Base-by-base conservation (phyloP, 1,139 yeast genomes). In the Yamadazyma oceani region DNA sequence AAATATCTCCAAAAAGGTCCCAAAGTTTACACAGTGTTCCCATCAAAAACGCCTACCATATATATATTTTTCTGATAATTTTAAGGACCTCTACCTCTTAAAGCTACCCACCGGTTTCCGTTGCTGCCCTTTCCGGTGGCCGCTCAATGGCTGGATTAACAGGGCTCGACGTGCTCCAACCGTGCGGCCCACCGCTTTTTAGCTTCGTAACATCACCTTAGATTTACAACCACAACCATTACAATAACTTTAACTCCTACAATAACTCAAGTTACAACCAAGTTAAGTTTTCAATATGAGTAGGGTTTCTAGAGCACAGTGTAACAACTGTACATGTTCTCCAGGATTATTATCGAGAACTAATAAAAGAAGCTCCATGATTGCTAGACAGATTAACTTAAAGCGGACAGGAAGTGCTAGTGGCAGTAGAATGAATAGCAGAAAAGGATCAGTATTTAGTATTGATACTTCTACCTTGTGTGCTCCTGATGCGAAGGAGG, bases 271-370 rank as follows among this genome's bases (percentile, higher is more conserved):
- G n/a, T n/a, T n/a, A n/a, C n/a, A n/a, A n/a, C n/a, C n/a, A n/a
- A n/a, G n/a, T n/a, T n/a, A 19, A 19, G 8, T 8, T 19, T 19
- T 19, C 8, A 16, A 27, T 22, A 48, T 55, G 54, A 48, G 59
- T 32, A 63, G 66, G 56, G 62, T 67, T 8, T 51, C 64, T 10
- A 62, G 77, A 54, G 72, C 66, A 27, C 73, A 68, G 53, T 85
- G 94, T 58, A 71, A 77, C 36, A 80, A 85, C 61, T 85, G 95
- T 63, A 83, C 88, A 2, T 85, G 94, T 57, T 82, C 90, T 0
- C 92, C 92, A 7, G 95, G 95, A 6, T 64, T 84, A 36, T 60
- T 85, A 37, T 80, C 88, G 14, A 72, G 94, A 51, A 78, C 75
- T 41, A 78, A 73, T 51, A 69, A 80, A 53, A 65, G 83, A 43